These are phyloP conservation scores for Podospora conica DNA, from an alignment of 495 filamentous ascomycete genomes.

Conservation along the genomic window DNA sequence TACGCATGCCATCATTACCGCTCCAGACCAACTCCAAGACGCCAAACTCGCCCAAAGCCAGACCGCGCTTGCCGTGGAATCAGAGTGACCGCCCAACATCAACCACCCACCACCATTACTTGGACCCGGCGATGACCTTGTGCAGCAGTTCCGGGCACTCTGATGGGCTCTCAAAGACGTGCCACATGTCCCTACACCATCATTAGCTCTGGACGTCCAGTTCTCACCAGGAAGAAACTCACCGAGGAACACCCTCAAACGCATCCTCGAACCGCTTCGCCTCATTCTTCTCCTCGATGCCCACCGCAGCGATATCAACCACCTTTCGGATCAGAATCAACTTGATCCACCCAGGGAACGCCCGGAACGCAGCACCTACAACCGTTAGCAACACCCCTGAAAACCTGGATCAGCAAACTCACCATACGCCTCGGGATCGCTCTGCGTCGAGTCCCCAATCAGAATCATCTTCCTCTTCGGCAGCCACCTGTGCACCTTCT, in stretches of 20 bases:
- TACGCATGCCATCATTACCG: not conserved
- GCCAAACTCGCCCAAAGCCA: not conserved
- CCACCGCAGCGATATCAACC: conserved; percentile 63
- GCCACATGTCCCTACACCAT: conserved; percentile 53
- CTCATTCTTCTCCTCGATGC: conserved; percentile 64
- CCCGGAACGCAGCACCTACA: conserved; percentile 33
- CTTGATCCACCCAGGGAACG: conserved; percentile 65
- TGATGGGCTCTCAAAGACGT: conserved; percentile 67
- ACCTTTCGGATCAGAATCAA: conserved; percentile 81
- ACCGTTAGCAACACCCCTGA: not conserved
- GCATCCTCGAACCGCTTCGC: conserved; percentile 71
- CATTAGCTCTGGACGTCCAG: conserved; percentile 1
- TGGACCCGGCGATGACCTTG: conserved; percentile 22
- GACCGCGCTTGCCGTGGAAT: not conserved
- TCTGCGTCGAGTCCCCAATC: conserved; percentile 87
- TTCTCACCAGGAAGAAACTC: not conserved
- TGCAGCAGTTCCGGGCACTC: conserved; percentile 48
- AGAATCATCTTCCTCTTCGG: conserved; percentile 73
- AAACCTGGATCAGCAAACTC: conserved; percentile 32
- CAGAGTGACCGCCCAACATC: not conserved
- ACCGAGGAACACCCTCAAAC: conserved; percentile 63
- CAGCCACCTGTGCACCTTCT: conserved; percentile 67
- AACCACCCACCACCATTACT: not conserved
- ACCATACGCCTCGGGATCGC: conserved; percentile 85
- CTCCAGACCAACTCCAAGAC: not conserved